These are phyloP conservation scores for Penicillium vulpinum DNA, from an alignment of 2,329 filamentous ascomycete species.

Conservation along the genomic window DNA sequence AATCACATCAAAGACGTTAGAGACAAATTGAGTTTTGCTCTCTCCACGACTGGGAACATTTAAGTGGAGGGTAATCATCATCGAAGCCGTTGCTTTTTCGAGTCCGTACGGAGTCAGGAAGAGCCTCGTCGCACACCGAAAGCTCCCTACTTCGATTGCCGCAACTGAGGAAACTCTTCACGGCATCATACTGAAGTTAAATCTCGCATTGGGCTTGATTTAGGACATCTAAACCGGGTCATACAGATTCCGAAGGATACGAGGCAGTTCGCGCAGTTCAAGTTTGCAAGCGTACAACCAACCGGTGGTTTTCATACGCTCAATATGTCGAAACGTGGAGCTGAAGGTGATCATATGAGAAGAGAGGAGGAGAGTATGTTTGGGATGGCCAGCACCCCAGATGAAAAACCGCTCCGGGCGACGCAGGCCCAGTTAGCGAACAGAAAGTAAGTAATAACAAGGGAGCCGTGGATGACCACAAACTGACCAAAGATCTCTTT, in stretches of 20 bases:
- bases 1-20: constrained; percentile 5
- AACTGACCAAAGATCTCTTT: constrained; percentile 5
- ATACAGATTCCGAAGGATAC: neutral
- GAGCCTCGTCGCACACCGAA: constrained; percentile 4
- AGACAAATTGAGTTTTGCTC: constrained; percentile 12
- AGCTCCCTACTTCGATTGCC: constrained; percentile 1
- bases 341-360: constrained; percentile 38
- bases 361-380: constrained; percentile 35
- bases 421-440: constrained; percentile 56
- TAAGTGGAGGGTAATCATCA: neutral
- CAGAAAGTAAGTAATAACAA: constrained; percentile 53
- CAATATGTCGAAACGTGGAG: constrained; percentile 44
- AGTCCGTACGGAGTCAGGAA: constrained; percentile 2
- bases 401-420: constrained; percentile 51
- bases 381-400: constrained; percentile 40
- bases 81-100: neutral
- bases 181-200: neutral
- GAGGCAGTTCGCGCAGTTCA: neutral
- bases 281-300: constrained; percentile 2
- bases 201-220: neutral
- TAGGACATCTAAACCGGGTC: neutral
- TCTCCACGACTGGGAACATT: neutral
- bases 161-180: constrained; percentile 6
- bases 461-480: neutral
- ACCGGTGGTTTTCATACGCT: neutral